Conservation (phyloP, 2,329 filamentous ascomycete species). For the Aspergillus sp. region DNA sequence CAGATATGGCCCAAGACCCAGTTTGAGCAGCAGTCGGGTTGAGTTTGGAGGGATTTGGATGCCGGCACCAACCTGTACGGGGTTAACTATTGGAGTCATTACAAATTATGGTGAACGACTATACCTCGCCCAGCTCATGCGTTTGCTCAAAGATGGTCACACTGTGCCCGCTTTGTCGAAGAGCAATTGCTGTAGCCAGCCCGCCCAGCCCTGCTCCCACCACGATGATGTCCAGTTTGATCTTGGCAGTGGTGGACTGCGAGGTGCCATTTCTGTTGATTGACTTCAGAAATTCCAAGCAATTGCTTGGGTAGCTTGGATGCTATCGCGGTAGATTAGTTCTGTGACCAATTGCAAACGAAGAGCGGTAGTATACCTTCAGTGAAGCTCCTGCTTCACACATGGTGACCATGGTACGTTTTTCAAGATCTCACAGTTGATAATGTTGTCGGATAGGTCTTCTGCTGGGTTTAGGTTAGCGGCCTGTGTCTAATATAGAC, state of each 20-base stretch:
- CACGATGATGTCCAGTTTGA: constrained; percentile 24
- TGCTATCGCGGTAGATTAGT: background rate
- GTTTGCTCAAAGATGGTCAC: constrained; percentile 32
- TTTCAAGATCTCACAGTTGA: background rate
- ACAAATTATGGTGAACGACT: background rate
- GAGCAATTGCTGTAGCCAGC: constrained; percentile 28
- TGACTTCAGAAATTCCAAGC: constrained; percentile 6
- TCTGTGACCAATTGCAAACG: too few relatives aligned
- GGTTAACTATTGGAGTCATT: background rate
- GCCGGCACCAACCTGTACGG: constrained; percentile 30
- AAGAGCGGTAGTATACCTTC: background rate
- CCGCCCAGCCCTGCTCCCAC: constrained; percentile 33
- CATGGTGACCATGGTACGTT: background rate
- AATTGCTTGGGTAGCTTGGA: constrained; percentile 17
- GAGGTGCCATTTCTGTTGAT: background rate
- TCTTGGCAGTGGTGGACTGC: background rate
- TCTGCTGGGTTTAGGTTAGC: background rate
- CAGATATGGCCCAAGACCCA: constrained; percentile 36
- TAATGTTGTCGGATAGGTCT: too few relatives aligned
- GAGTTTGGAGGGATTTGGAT: constrained; percentile 45
- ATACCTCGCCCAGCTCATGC: constrained; percentile 39
- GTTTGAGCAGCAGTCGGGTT: constrained; percentile 36
- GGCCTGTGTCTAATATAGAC: background rate
- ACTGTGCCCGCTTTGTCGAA: constrained; percentile 22
- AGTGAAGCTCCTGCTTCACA: background rate